Evolutionary conservation across 805 yeast genomes (phyloP).

Genomic region (Candida schatavii): DNA sequence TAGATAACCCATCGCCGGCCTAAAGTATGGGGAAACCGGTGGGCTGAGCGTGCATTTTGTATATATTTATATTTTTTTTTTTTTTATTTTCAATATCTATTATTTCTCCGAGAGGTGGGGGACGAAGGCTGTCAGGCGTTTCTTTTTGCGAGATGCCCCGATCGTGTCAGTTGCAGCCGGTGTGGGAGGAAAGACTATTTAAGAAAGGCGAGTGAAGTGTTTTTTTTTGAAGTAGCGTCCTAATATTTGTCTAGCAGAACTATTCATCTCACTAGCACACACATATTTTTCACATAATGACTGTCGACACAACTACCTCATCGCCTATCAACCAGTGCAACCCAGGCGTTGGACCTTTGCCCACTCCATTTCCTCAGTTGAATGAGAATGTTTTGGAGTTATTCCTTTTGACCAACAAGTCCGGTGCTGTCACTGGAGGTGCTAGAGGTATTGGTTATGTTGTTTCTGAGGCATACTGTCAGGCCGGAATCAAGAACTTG

Average conservation of each 20-base stretch:
- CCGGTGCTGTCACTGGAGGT: constrained; percentile 38
- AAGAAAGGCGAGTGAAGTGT: too few species aligned
- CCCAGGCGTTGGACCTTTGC: constrained; percentile 37
- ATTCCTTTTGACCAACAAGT: constrained; percentile 28
- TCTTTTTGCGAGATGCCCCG: too few species aligned
- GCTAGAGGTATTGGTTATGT: constrained; percentile 38
- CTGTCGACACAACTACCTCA: constrained; percentile 1
- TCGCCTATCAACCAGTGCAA: constrained; percentile 13
- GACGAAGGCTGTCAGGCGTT: too few species aligned
- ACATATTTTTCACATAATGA: too few species aligned
- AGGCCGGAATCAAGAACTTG: constrained; percentile 34
- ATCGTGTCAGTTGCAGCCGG: too few species aligned
- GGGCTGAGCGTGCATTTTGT: too few species aligned
- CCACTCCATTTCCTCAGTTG: constrained; percentile 32
- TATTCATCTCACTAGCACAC: neutral
- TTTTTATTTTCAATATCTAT: too few species aligned
- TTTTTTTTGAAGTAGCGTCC: too few species aligned
- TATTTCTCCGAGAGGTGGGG: too few species aligned
- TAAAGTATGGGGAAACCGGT: too few species aligned
- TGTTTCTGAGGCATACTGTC: constrained; percentile 35
- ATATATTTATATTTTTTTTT: too few species aligned
- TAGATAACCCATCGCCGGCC: neutral
- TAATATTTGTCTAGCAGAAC: neutral
- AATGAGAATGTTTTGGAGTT: constrained; percentile 25
- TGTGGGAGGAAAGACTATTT: too few species aligned